Conservation (phyloP, 495 filamentous ascomycete species). For the Melanomma pulvis-pyrius region DNA sequence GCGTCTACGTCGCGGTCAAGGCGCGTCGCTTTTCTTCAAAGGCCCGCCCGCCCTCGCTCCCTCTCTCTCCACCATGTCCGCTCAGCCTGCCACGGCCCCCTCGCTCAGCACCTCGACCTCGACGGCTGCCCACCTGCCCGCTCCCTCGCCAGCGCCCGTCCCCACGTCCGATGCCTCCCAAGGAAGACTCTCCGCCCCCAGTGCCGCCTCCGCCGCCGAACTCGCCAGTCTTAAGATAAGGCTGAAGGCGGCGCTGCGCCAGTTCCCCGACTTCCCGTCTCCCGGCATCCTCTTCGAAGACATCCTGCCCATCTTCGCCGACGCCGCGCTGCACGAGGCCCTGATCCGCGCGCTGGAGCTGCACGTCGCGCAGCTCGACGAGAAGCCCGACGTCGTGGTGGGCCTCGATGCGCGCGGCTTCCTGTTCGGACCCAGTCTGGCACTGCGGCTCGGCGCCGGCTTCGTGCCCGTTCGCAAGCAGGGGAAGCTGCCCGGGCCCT, state of each 20-base stretch:
- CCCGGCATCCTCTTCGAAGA: slow-evolving; percentile 97
- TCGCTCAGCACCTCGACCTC: slow-evolving; percentile 3
- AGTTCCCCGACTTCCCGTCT: slow-evolving; percentile 92
- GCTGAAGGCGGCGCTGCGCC: slow-evolving; percentile 63
- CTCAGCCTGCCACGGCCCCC: slow-evolving; percentile 20
- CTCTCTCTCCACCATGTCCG: slow-evolving; percentile 37
- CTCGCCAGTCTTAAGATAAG: slow-evolving; percentile 81
- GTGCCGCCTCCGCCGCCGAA: slow-evolving; percentile 48
- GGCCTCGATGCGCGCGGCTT: slow-evolving; percentile 95
- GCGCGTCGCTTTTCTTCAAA: slow-evolving; percentile 20
- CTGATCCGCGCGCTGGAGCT: slow-evolving; percentile 87
- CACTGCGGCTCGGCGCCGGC: slow-evolving; percentile 77
- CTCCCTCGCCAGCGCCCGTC: slow-evolving; percentile 45
- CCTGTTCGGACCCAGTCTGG: slow-evolving; percentile 89
- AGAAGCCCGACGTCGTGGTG: slow-evolving; percentile 84
- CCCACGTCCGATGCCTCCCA: slow-evolving; percentile 41
- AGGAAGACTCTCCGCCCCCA: slow-evolving; percentile 48
- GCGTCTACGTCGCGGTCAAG: slow-evolving; percentile 13
- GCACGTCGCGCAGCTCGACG: slow-evolving; percentile 63
- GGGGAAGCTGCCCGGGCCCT: slow-evolving; percentile 93
- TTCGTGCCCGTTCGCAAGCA: slow-evolving; percentile 96
- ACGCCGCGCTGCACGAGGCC: slow-evolving; percentile 69
- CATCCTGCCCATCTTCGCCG: slow-evolving; percentile 93
- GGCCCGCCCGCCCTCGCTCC: slow-evolving; percentile 12
- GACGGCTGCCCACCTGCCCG: slow-evolving; percentile 39